Base-by-base conservation (phyloP, 2,329 filamentous ascomycete species). In the Talaromyces verruculosus region DNA sequence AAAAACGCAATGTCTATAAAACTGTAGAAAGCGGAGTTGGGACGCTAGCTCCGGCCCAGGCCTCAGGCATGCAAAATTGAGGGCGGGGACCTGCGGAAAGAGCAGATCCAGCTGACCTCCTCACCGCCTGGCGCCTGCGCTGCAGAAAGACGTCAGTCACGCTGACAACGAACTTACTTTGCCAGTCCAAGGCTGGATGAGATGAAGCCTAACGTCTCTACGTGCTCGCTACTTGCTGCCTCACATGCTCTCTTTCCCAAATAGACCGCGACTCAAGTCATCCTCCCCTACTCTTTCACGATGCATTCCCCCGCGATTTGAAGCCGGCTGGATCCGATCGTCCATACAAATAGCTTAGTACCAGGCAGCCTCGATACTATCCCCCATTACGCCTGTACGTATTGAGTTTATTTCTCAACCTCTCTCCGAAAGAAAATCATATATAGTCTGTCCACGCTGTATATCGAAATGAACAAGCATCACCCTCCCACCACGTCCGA, bases 401-500 rank as follows among this genome's bases (percentile, higher is more conserved):
- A 45, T 60, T 22, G 10, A 35, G 15, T 33, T 41, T 30, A 10
- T 33, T 37, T 57, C 19, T 63, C 28, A 22, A 13, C 62, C 51
- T 25, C 37, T 11, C 10, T 19, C 28, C 35, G 33, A 22, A 22
- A 10, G 30, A 17, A 11, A n/a, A 30, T 15, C 43, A 3, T 37
- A 47, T 49, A 58, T 47, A 49, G 3, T 19, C 37, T 28, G 22
- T 47, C 55, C 22, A 45, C 43, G 39, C 28, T 43, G 49, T 13
- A 30, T 22, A 57, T 30, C 22, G 30, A 37, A 15, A 41, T 22
- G n/a, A 22, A 19, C n/a, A 13, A 51, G 6, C 33, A 37, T 17
- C 39, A 25, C 15, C 33, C 45, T 11, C 28, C 43, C 22, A 67
- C 22, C 28, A 80, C 79, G 78, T 64, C 72, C 64, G 74, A 77